Base-by-base conservation (phyloP, 2,329 filamentous ascomycete genomes). In the Colletotrichum ledebouriae region DNA sequence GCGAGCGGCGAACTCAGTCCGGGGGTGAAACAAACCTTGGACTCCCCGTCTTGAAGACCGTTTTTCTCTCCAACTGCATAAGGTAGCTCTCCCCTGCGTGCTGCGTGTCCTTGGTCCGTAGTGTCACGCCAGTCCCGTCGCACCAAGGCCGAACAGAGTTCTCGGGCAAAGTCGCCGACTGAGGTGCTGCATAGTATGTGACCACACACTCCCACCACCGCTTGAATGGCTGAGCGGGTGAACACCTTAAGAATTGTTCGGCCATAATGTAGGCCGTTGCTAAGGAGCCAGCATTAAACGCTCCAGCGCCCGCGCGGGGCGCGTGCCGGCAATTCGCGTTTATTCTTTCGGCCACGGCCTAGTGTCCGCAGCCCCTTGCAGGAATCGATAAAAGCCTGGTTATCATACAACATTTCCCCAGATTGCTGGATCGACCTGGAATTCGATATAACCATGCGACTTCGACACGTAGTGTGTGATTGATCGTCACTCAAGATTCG, bases 1-100 rank as follows among this genome's bases (percentile, higher is more conserved):
- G 12, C 47, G 41, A 37, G 49, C 15, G 42, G 7, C 49, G 66
- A 69, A 66, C 66, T 66, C 56, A 66, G 56, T 66, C 49, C 49
- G 47, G 62, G 25, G 37, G 52, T 69, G 66, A 69, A 69, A 69
- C 66, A 69, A 69, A 69, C 66, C 66, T 69, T 69, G 61, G 22
- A 12, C 10, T 15, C 47, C 41, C 22, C 39, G 12, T 60, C 34
- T 34, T 52, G 49, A 52, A 17, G 33, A 10, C n/a, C 17, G 11
- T 20, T 9, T 12, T 47, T 17, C 17, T 59, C 42, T 58, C 52
- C 59, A 37, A 37, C 41, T 33, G 15, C 22, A 44, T 34, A 15
- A 17, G 13, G 22, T 6, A 33, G 29, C 29, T 37, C 37, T 63
- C 34, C 33, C 34, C 41, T n/a, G n/a, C 20, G 25, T 34, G 34